Evolutionary conservation across 148 eudicot species (phyloP).

Genomic region (Cornus florida): DNA sequence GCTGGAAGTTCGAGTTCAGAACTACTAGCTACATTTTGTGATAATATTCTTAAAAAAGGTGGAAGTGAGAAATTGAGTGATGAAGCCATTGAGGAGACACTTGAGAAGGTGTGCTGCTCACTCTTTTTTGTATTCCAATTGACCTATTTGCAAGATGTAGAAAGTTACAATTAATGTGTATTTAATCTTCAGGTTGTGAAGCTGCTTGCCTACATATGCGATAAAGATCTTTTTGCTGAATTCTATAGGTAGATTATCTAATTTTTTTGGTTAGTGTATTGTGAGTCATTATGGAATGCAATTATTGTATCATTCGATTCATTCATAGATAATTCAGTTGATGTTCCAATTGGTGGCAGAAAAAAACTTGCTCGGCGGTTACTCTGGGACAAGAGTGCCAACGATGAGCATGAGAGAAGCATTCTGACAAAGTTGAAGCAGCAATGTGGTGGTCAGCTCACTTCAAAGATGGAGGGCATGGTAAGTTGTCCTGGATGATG

Average conservation of each 20-base stretch:
- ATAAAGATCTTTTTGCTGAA: constrained; percentile 85
- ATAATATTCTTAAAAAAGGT: constrained; percentile 86
- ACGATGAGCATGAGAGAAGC: constrained; percentile 93
- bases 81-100: constrained; percentile 87
- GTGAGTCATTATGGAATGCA: neutral
- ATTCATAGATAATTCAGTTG: neutral
- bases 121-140: neutral
- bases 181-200: constrained; percentile 58
- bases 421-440: constrained; percentile 82
- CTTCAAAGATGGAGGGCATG: constrained; percentile 96
- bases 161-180: neutral
- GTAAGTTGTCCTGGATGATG: constrained; percentile 21
- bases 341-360: constrained; percentile 34
- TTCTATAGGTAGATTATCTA: constrained; percentile 58
- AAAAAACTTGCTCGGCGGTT: constrained; percentile 86
- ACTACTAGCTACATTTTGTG: constrained; percentile 84
- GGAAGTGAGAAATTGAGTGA: constrained; percentile 91
- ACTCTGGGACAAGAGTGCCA: constrained; percentile 85
- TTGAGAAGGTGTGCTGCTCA: constrained; percentile 63
- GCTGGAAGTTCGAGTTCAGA: constrained; percentile 93
- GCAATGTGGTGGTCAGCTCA: constrained; percentile 88
- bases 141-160: neutral
- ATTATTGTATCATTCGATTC: neutral
- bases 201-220: constrained; percentile 79
- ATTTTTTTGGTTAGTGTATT: neutral